Base-by-base conservation (phyloP, 495 filamentous ascomycete genomes). In the Podospora appendiculata region DNA sequence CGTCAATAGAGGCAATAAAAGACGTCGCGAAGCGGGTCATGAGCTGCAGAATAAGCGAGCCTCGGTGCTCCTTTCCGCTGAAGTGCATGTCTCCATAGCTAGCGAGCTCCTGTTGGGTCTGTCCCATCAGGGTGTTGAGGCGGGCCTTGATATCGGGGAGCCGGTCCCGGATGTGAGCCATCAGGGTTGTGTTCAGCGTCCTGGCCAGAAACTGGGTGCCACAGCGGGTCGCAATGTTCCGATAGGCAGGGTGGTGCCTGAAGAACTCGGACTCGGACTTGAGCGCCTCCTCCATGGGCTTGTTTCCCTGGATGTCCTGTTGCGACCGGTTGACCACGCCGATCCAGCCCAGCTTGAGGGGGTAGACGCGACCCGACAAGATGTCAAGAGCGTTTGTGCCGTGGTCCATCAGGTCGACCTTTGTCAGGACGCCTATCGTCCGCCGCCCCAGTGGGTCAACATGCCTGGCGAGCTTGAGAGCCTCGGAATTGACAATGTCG, bases 81-180 rank as follows among this genome's bases (percentile, higher is more conserved):
- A 99, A 99, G 53, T 95, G 89, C 74, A 92, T 95, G 67, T 96
- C 93, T 14, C 93, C 93, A 63, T 99, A 99, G 67, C 91, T 96
- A 25, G 93, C 94, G 44, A 99, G 80, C 65, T 99, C 93, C 71
- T 99, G 93, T 59, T 99, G 94, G 17, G 93, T 99, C 66, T 99
- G 93, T 6, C 93, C 93, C 94, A 99, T 99, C 47, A 99, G 69
- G 0, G 93, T 99, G 61, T 99, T 99, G 38, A 99, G 76, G 32
- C 93, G 83, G 19, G 93, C 93, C 67, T 99, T 99, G 70, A 99
- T 99, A 69, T 99, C 93, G 4, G 93, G 93, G 48, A 99, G 68
- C 32, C 93, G 81, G 62, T 97, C 94, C 38, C 93, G 87, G 65
- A 99, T 99, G 62, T 99, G 93, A 14, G 84, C 70, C 93, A 97